phyloP scores from a whole-genome alignment of 257 asterid genomes.

The Plantago major region DNA sequence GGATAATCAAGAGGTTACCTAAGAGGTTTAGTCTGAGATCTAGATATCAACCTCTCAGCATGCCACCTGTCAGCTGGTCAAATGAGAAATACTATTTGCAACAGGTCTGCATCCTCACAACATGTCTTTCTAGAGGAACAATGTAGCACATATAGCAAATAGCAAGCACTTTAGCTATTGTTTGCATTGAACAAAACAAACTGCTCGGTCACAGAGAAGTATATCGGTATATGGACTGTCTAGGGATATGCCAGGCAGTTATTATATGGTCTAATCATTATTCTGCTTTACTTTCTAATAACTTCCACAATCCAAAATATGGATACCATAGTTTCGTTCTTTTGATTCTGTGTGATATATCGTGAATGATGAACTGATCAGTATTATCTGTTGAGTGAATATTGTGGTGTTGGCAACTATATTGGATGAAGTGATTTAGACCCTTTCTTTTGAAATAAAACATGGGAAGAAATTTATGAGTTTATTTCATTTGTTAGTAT shows the following conservation, averaged over 20 bases:
- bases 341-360: not conserved
- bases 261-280: not conserved
- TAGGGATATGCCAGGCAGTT: not conserved
- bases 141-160: not conserved
- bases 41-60: conserved; percentile 61
- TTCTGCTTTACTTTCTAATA: not conserved
- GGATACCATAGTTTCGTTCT: not conserved
- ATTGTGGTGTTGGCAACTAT: not conserved
- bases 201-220: too few species aligned
- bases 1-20: conserved; percentile 71
- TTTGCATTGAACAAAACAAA: conserved; percentile 4
- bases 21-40: conserved; percentile 58
- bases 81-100: conserved; percentile 83
- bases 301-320: not conserved
- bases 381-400: not conserved
- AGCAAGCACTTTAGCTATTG: not conserved
- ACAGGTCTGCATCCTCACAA: conserved; percentile 49
- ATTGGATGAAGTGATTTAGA: not conserved
- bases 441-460: not conserved
- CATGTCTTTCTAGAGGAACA: conserved; percentile 1
- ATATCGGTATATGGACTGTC: too few species aligned
- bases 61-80: conserved; percentile 99
- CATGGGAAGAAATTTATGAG: not conserved
- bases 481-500: not conserved
- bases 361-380: not conserved